Base-by-base conservation (phyloP, 805 yeast genomes). In the Pichia scutulata region DNA sequence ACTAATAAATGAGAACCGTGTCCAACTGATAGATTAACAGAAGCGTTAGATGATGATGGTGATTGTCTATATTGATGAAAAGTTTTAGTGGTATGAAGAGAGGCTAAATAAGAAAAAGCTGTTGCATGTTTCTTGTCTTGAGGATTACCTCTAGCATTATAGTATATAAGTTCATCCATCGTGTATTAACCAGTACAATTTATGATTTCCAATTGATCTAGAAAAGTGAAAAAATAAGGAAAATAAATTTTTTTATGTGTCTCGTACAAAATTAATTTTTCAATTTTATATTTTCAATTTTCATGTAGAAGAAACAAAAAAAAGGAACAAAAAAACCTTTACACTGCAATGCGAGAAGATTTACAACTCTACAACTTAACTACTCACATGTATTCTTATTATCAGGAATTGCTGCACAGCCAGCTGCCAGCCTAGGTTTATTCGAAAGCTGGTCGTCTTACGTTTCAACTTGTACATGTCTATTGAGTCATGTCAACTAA, bases 1-100 rank as follows among this genome's bases (percentile, higher is more conserved):
- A 79, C 81, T 53, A 87, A 76, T 14, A 84, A 61, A 49, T 80
- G 74, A 41, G 76, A 76, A 16, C 80, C 79, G 8, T 64, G 74
- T 1, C 70, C 68, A 26, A 72, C 51, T 1, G 79, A 79, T 8
- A 80, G 71, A 25, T 75, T 52, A 14, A 67, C 74, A 1, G 80
- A 70, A 4, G 78, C 82, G 54, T 75, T 68, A 43, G 55, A 60
- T 3, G 69, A 68, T 28, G 77, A 68, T 52, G 76, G 75, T 41
- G 81, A 78, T 49, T 77, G 76, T 58, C 83, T 73, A 62, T 74
- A 80, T 40, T 76, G 70, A 21, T 75, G 70, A 59, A 69, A 65
- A 60, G 76, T 70, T 58, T 74, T 73, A 4, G 83, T 67, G 7
- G 73, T 66, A 49, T 77, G 79, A 12, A 73, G 58, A 1, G 80